phyloP scores from a whole-genome alignment of 345 rosid species.

The Pugionium dolabratum region DNA sequence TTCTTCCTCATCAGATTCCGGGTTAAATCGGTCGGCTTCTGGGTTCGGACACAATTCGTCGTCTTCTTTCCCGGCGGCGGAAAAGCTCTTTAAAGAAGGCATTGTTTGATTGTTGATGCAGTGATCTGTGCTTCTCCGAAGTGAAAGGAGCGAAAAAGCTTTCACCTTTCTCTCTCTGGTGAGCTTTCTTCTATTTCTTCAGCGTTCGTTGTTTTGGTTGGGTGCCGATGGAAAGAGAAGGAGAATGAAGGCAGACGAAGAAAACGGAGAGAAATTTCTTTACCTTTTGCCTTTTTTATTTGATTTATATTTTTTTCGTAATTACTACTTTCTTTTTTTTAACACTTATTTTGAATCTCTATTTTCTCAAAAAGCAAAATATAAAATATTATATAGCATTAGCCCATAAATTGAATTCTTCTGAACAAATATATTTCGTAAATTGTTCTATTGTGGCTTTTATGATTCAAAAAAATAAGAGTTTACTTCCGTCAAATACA shows the following conservation, averaged over 20 bases:
- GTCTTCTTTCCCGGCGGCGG: slow-evolving; percentile 49
- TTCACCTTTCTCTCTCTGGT: slow-evolving; percentile 14
- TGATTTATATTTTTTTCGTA: neutral
- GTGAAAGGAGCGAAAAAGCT: slow-evolving; percentile 18
- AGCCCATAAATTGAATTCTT: too few species aligned
- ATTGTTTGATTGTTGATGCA: slow-evolving; percentile 45
- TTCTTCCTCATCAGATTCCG: slow-evolving; percentile 20
- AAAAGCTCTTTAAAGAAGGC: slow-evolving; percentile 75
- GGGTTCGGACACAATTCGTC: slow-evolving; percentile 37
- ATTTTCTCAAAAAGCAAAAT: neutral
- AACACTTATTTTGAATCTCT: neutral
- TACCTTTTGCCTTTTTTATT: slow-evolving; percentile 14
- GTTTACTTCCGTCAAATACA: too few species aligned
- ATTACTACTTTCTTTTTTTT: neutral
- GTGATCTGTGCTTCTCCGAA: slow-evolving; percentile 24
- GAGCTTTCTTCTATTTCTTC: neutral
- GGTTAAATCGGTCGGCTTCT: slow-evolving; percentile 3
- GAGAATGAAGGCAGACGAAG: slow-evolving; percentile 32
- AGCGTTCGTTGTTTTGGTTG: slow-evolving; percentile 21
- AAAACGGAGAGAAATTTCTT: slow-evolving; percentile 32
- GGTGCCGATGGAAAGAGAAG: slow-evolving; percentile 27
- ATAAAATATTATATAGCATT: neutral
- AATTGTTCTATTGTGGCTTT: neutral
- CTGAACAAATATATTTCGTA: neutral
- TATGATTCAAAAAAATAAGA: neutral